phyloP scores from a whole-genome alignment of 139 green algal species.

The Yamagishiella unicocca region DNA sequence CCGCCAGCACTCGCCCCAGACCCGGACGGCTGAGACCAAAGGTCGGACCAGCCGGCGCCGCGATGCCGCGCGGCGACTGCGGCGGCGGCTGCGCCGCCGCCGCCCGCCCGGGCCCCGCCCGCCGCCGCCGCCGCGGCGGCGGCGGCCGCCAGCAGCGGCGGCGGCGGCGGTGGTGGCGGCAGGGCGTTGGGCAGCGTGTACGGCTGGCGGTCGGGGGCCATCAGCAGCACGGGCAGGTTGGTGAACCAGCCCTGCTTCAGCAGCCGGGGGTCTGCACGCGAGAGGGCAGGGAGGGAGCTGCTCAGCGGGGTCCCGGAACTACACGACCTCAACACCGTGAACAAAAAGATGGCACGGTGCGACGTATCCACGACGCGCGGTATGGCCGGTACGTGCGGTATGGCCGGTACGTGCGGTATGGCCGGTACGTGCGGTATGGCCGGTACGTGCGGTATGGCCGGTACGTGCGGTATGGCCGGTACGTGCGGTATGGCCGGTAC shows the following conservation, averaged over 20 bases:
- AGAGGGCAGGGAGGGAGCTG: neutral
- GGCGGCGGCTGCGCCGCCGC: neutral
- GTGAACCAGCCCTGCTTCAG: slow-evolving; percentile 2
- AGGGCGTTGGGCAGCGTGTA: slow-evolving; percentile 9
- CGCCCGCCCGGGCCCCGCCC: neutral
- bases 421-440: too few relatives aligned
- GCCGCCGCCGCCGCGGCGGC: neutral
- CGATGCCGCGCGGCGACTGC: neutral
- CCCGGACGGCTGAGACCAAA: neutral
- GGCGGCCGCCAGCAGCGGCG: neutral
- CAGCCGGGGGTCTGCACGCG: slow-evolving; percentile 10
- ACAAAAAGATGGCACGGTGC: too few relatives aligned
- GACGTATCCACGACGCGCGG: too few relatives aligned
- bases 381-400: too few relatives aligned
- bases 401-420: too few relatives aligned
- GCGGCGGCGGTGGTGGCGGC: neutral
- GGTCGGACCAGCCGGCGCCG: neutral
- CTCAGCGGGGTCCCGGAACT: too few relatives aligned
- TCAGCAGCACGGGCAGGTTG: slow-evolving; percentile 31
- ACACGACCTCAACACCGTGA: too few relatives aligned
- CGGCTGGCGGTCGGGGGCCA: neutral
- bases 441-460: too few relatives aligned
- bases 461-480: too few relatives aligned
- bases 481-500: too few relatives aligned
- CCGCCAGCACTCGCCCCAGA: neutral